Conservation (phyloP, 768 basidiomycete species). For the Mrakia blollopis region DNA sequence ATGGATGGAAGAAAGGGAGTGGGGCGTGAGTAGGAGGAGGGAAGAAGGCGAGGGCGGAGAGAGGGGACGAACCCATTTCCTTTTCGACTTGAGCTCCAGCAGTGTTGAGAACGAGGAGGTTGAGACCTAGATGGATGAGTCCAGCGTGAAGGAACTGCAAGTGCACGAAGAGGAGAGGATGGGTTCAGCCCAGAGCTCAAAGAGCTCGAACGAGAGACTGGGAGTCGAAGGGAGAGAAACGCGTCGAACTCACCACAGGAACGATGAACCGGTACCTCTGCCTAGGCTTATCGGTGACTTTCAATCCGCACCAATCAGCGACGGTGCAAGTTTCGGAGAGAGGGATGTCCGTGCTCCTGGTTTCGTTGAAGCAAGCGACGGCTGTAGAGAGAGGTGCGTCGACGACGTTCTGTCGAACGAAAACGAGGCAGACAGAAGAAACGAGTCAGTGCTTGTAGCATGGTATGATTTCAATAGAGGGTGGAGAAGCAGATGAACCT, state of each 20-base stretch:
- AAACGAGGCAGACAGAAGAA: background rate
- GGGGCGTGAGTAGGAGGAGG: conserved; percentile 57
- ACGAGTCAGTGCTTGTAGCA: background rate
- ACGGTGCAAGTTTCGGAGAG: conserved; percentile 64
- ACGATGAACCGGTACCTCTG: conserved; percentile 57
- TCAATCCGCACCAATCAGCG: conserved; percentile 78
- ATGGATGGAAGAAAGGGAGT: conserved; percentile 60
- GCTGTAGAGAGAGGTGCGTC: conserved; percentile 21
- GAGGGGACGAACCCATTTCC: conserved; percentile 50
- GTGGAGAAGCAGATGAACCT: background rate
- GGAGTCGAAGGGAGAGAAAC: background rate
- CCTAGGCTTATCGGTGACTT: conserved; percentile 50
- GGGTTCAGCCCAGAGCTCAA: background rate
- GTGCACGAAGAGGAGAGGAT: too few species aligned
- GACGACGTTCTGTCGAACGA: conserved; percentile 4
- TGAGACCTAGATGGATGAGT: conserved; percentile 83
- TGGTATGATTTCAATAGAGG: background rate
- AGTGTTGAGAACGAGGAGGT: conserved; percentile 79
- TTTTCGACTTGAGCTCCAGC: conserved; percentile 49
- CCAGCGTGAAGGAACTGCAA: conserved; percentile 78
- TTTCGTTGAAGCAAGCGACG: conserved; percentile 30
- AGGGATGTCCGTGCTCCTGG: conserved; percentile 45
- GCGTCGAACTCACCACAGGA: conserved; percentile 39
- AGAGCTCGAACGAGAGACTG: background rate
- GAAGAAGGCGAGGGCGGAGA: background rate